Conservation (phyloP, 495 filamentous ascomycete species). For the Immersiella caudata region DNA sequence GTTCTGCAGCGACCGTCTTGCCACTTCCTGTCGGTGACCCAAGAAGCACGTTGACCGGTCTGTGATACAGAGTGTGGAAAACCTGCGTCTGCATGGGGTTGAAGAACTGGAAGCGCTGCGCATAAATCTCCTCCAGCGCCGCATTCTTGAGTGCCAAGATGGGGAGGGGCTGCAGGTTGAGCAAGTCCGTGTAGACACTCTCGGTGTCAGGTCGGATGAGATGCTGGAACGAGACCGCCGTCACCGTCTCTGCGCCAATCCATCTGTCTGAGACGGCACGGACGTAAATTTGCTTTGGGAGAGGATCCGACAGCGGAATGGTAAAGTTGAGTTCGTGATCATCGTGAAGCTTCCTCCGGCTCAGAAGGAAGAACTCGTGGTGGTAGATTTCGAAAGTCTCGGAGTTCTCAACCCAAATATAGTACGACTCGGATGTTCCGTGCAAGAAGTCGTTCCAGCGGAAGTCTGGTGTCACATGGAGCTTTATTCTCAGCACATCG, state of each 20-base stretch:
- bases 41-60: slow-evolving; percentile 84
- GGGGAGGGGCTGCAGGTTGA: slow-evolving; percentile 89
- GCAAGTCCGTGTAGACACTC: slow-evolving; percentile 90
- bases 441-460: slow-evolving; percentile 95
- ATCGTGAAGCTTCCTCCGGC: slow-evolving; percentile 83
- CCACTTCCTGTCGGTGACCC: slow-evolving; percentile 97
- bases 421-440: slow-evolving; percentile 92
- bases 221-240: slow-evolving; percentile 94
- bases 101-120: slow-evolving; percentile 87
- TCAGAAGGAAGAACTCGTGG: slow-evolving; percentile 94
- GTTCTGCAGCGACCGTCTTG: slow-evolving; percentile 92
- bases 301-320: slow-evolving; percentile 88
- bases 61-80: slow-evolving; percentile 94
- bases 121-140: slow-evolving; percentile 84
- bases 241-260: slow-evolving; percentile 96
- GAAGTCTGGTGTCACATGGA: slow-evolving; percentile 87
- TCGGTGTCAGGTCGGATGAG: slow-evolving; percentile 97
- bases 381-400: slow-evolving; percentile 98
- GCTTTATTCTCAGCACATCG: slow-evolving; percentile 85
- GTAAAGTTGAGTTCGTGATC: slow-evolving; percentile 98
- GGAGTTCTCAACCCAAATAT: slow-evolving; percentile 98
- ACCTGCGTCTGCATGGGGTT: slow-evolving; percentile 99
- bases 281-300: slow-evolving; percentile 95
- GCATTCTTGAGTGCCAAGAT: slow-evolving; percentile 87
- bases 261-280: slow-evolving; percentile 92